Evolutionary conservation across 345 rosid genomes (phyloP).

Genomic region (Eucalyptus rudis): DNA sequence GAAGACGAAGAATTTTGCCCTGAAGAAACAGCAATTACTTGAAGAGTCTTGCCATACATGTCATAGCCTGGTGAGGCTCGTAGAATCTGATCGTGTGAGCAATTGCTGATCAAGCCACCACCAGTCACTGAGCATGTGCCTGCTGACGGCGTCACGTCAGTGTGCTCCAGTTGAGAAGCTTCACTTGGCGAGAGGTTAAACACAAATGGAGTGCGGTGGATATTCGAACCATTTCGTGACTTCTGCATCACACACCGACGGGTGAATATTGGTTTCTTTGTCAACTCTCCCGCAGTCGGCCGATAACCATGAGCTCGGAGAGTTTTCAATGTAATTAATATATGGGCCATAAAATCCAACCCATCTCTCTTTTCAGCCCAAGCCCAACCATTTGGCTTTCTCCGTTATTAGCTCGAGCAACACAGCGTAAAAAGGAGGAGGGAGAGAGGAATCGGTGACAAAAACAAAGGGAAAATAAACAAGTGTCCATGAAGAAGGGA

Average conservation of each 20-base stretch:
- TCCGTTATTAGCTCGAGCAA: too few relatives aligned
- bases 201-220: not conserved
- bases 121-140: not conserved
- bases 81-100: not conserved
- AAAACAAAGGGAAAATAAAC: too few relatives aligned
- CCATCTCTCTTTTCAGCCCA: too few relatives aligned
- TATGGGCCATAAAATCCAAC: too few relatives aligned
- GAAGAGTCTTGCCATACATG: not conserved
- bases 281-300: not conserved
- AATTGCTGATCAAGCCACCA: not conserved
- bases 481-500: too few relatives aligned
- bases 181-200: not conserved
- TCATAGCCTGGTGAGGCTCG: not conserved
- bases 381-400: too few relatives aligned
- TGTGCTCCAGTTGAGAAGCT: not conserved
- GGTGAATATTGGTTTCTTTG: not conserved
- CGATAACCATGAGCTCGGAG: not conserved
- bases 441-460: too few relatives aligned
- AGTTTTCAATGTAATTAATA: not conserved
- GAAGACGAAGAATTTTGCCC: not conserved
- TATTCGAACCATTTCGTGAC: not conserved
- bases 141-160: not conserved
- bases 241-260: not conserved
- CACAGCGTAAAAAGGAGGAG: accelerated
- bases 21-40: not conserved